A percentile compares a stretch with the other conserved stretches of the same genome.
Evolutionary conservation across 305 asterid species (phyloP).

Genomic region (Fraxinus latifolia): DNA sequence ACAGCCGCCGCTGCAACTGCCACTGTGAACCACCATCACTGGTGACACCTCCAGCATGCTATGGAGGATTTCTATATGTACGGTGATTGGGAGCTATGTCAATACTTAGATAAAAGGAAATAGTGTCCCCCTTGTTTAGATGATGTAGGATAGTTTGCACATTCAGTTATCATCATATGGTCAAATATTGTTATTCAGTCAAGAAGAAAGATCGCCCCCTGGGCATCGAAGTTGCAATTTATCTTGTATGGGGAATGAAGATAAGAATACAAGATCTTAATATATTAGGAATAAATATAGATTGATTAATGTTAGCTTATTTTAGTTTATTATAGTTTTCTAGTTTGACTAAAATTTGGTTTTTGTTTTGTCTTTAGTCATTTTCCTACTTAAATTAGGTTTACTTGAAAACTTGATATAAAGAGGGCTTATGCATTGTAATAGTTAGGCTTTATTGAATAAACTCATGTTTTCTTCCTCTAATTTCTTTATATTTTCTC

Average conservation of each 20-base stretch:
- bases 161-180: background rate
- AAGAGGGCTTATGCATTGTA: background rate
- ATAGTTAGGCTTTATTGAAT: background rate
- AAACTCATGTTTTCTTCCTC: background rate
- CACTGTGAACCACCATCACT: background rate
- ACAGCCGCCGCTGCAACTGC: background rate
- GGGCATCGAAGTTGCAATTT: background rate
- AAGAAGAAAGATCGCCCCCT: background rate
- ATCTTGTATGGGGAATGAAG: background rate
- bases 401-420: background rate
- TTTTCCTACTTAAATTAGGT: background rate
- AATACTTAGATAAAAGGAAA: background rate
- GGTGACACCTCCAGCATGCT: background rate
- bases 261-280: background rate
- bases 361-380: background rate
- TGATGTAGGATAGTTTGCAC: background rate
- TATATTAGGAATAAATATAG: background rate
- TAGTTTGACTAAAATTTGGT: background rate
- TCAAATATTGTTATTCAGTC: background rate
- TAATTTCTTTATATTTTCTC: background rate
- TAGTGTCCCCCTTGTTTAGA: background rate
- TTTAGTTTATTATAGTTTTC: background rate
- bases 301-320: background rate
- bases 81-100: background rate
- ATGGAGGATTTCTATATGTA: background rate